Evolutionary conservation across 257 asterid genomes (phyloP).

Genomic region (Echites panduratus): DNA sequence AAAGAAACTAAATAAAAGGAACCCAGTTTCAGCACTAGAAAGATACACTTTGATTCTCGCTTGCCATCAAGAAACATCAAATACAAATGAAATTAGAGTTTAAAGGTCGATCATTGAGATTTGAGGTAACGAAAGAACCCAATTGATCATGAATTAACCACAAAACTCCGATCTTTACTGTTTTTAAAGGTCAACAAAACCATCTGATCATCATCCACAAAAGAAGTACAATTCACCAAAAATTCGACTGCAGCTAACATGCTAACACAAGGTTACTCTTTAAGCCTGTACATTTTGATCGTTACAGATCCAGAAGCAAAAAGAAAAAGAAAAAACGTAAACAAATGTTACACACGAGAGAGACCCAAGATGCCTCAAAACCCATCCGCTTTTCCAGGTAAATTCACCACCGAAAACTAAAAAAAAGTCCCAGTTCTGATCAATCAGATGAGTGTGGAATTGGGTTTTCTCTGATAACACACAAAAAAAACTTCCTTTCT

Average conservation of each 20-base stretch:
- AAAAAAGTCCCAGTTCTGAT: slow-evolving; percentile 22
- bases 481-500: slow-evolving; percentile 22
- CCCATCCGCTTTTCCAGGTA: slow-evolving; percentile 31
- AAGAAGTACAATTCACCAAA: slow-evolving; percentile 35
- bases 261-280: slow-evolving; percentile 17
- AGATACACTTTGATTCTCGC: slow-evolving; percentile 17
- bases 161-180: slow-evolving; percentile 39
- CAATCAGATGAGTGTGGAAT: slow-evolving; percentile 28
- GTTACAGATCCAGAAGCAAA: slow-evolving; percentile 45
- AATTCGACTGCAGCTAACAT: slow-evolving; percentile 32
- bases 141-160: slow-evolving; percentile 34
- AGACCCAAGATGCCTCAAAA: slow-evolving; percentile 51
- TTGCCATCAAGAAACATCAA: slow-evolving; percentile 20
- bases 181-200: slow-evolving; percentile 17
- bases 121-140: slow-evolving; percentile 10
- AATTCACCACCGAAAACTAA: slow-evolving; percentile 21
- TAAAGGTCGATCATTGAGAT: background rate
- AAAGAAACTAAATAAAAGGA: slow-evolving; percentile 17
- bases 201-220: slow-evolving; percentile 38
- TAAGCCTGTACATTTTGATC: slow-evolving; percentile 46
- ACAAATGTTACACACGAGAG: slow-evolving; percentile 43
- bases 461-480: slow-evolving; percentile 32
- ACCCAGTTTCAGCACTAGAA: slow-evolving; percentile 23
- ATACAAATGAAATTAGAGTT: background rate
- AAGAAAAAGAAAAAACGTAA: slow-evolving; percentile 12